Percentiles rank a stretch among this genome's conserved stretches.
Conservation (phyloP, 2,329 filamentous ascomycete genomes). For the Coniochaeta pulveracea region DNA sequence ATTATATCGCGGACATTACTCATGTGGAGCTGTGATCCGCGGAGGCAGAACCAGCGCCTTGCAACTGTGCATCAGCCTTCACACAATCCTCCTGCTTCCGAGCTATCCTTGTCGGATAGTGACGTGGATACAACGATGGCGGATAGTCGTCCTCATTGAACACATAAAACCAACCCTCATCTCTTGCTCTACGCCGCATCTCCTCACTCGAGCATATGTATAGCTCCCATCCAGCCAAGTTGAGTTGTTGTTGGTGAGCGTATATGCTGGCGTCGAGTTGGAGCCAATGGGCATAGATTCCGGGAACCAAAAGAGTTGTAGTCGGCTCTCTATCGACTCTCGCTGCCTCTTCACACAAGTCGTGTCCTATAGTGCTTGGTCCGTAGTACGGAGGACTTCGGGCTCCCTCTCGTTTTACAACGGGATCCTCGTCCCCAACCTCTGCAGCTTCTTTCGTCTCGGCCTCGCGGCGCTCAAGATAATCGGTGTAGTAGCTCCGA, state of each 20-base stretch:
- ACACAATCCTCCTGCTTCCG: neutral
- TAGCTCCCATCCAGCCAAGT: neutral
- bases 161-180: neutral
- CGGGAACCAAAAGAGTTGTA: neutral
- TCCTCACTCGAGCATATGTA: constrained; percentile 3
- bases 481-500: constrained; percentile 1
- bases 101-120: neutral
- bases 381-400: neutral
- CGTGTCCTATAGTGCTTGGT: neutral
- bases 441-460: constrained; percentile 3
- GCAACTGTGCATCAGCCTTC: neutral
- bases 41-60: neutral
- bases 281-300: neutral
- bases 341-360: constrained; percentile 1
- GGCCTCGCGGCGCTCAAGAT: constrained; percentile 1
- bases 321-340: constrained; percentile 3
- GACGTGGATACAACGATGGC: neutral
- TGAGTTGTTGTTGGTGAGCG: neutral
- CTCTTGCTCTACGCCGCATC: neutral
- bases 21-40: no score
- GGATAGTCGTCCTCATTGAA: constrained; percentile 1
- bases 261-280: neutral
- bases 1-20: no score
- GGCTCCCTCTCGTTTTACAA: constrained; percentile 4
- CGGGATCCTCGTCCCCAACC: constrained; percentile 6